Evolutionary conservation across 345 rosid species (phyloP), one percentile per base, ranked within the genome.

Genomic region (Xanthoceras sorbifolium): DNA sequence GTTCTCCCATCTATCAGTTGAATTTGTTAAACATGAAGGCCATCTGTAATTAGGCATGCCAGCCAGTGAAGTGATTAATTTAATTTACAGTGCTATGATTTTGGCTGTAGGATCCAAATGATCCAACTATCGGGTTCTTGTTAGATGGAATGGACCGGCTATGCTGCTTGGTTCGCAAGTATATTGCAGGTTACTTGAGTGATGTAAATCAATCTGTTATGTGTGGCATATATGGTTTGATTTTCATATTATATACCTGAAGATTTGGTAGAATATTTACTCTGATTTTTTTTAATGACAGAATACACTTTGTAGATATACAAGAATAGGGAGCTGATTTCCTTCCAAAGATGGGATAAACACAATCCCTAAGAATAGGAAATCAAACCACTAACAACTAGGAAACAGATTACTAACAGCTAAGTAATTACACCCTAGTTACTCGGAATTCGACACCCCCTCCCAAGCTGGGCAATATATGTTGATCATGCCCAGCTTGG

Each of bases 151-250:
- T 93, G 99, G 99, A 94, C 72, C 93, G 78, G 54, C 84, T 94
- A 64, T 94, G 97, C 86, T 89, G 99, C 85, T 84, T 96, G 69
- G 97, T 94, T 71, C 98, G 98, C 89, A 96, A 96, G 84, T 96
- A 93, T 82, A 94, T 92, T 75, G 92, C 98, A 88, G 98, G 99
- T 90, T 69, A 80, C 38, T 38, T 76, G 66, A 23, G 52, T 71
- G 17, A 68, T 70, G 20, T 70, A 69, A 20, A 32, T 57, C 20
- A 59, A 50, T 18, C 62, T 71, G 63, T 69, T 65, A 25, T 7
- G 25, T 12, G 61, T 46, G 40, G 15, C 29, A 54, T 46, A 28
- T 29, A 67, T 77, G 28, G 38, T 75, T 57, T 66, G 23, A 28
- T 76, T 74, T 22, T 65, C 72, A 38, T 64, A 46, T 71, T 50